A percentile compares a stretch with the other conserved stretches of the same genome.
Evolutionary conservation across 169 alveolate species (phyloP).

Genomic region (Toxoplasma gondii): DNA sequence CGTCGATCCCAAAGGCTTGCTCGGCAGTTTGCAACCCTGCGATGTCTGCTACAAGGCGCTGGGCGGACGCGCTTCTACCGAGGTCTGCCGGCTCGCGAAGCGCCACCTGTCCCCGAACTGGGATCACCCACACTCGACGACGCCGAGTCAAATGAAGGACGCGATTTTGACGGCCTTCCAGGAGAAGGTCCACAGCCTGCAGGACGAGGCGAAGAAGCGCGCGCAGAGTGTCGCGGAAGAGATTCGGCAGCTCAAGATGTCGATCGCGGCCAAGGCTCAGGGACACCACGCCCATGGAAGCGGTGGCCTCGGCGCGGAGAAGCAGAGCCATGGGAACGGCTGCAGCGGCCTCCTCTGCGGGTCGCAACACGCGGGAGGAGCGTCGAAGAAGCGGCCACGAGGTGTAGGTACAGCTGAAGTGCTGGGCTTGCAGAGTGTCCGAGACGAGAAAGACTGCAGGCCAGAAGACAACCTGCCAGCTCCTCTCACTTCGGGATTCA

Average conservation of each 20-base stretch:
- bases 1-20: slow-evolving; percentile 62
- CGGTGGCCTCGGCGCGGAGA: slow-evolving; percentile 46
- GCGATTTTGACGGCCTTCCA: slow-evolving; percentile 77
- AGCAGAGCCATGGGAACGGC: not conserved
- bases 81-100: slow-evolving; percentile 78
- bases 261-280: not conserved
- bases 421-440: not conserved
- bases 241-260: slow-evolving; percentile 45
- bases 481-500: slow-evolving; percentile 45
- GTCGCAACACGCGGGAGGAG: not conserved
- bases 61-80: slow-evolving; percentile 80
- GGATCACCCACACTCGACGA: slow-evolving; percentile 81
- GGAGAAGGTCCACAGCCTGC: slow-evolving; percentile 71
- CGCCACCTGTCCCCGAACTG: slow-evolving; percentile 77
- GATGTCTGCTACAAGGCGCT: slow-evolving; percentile 57
- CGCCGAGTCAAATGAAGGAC: slow-evolving; percentile 74
- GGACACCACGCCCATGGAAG: slow-evolving; percentile 35
- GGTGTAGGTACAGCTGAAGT: not conserved
- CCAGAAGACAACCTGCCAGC: slow-evolving; percentile 25
- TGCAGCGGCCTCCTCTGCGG: slow-evolving; percentile 21
- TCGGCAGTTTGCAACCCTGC: slow-evolving; percentile 68
- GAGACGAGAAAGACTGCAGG: not conserved
- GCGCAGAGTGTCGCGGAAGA: slow-evolving; percentile 38
- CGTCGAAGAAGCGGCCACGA: not conserved
- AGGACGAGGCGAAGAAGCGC: slow-evolving; percentile 51